Conservation (phyloP, 2,329 filamentous ascomycete species). For the Aspergillus ochraceoroseus region DNA sequence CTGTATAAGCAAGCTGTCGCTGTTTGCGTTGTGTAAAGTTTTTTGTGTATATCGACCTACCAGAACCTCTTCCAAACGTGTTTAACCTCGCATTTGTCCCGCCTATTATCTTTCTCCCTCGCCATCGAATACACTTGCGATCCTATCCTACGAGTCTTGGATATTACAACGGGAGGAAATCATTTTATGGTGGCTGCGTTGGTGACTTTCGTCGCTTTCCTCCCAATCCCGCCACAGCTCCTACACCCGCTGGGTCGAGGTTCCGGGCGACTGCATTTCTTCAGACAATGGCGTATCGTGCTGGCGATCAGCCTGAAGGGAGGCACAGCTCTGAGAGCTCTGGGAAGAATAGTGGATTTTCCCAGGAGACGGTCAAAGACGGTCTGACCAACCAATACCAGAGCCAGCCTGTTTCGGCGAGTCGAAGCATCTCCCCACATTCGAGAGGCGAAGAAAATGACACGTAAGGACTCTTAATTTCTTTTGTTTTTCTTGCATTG, state of each 20-base stretch:
- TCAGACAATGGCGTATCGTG: conserved; percentile 32
- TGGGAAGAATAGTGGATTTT: conserved; percentile 36
- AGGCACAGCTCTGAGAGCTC: conserved; percentile 43
- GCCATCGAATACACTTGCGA: conserved; percentile 1
- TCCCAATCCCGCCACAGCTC: conserved; percentile 6
- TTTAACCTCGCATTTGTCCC: conserved; percentile 7
- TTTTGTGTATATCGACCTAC: neutral
- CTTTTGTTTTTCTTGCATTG: neutral
- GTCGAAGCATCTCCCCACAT: conserved; percentile 28
- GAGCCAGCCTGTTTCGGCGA: conserved; percentile 23
- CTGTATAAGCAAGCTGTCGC: conserved; percentile 1
- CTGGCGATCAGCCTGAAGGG: conserved; percentile 31
- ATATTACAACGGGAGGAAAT: neutral
- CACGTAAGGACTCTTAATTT: conserved; percentile 29
- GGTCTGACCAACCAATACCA: conserved; percentile 21
- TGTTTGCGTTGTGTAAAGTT: neutral
- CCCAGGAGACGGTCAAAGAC: conserved; percentile 40
- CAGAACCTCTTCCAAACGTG: conserved; percentile 8
- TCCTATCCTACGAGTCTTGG: neutral
- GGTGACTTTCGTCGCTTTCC: conserved; percentile 1
- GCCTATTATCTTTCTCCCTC: conserved; percentile 2
- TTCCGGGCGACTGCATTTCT: conserved; percentile 17
- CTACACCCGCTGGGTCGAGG: conserved; percentile 12
- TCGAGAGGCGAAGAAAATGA: conserved; percentile 26
- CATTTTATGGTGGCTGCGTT: conserved; percentile 5